Evolutionary conservation across 192 early-diverging fungal genomes (phyloP).

Genomic region (Backusella tarrabulga): DNA sequence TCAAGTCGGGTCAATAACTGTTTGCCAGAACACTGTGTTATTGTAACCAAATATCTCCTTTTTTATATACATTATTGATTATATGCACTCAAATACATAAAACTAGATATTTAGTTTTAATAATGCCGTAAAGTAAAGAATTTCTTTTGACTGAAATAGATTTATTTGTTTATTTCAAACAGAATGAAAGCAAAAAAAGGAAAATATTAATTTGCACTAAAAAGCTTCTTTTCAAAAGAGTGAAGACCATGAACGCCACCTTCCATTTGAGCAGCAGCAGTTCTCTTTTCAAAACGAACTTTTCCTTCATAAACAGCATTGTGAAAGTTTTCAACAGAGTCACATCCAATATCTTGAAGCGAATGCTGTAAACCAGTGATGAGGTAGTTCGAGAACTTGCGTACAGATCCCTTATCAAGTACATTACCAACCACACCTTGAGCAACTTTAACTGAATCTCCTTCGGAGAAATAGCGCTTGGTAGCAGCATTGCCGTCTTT

Average conservation of each 20-base stretch:
- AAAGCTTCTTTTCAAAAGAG: conserved; percentile 80
- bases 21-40: not conserved
- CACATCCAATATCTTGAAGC: conserved; percentile 95
- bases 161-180: not conserved
- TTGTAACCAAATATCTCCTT: not conserved
- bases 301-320: conserved; percentile 63
- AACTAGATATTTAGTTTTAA: not conserved
- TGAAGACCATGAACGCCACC: conserved; percentile 93
- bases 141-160: not conserved
- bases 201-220: conserved; percentile 31
- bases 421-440: conserved; percentile 97
- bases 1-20: not conserved
- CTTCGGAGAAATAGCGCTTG: conserved; percentile 95
- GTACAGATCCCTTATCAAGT: conserved; percentile 95
- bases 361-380: conserved; percentile 94
- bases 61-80: not conserved
- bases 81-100: not conserved
- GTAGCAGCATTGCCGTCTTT: conserved; percentile 71
- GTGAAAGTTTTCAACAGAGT: conserved; percentile 65
- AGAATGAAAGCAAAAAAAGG: not conserved
- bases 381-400: conserved; percentile 92
- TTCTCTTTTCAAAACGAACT: conserved; percentile 93
- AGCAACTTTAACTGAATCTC: conserved; percentile 97
- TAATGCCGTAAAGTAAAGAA: not conserved
- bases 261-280: conserved; percentile 92